Base-by-base conservation (phyloP, 768 basidiomycete genomes). In the Mycena metata region DNA sequence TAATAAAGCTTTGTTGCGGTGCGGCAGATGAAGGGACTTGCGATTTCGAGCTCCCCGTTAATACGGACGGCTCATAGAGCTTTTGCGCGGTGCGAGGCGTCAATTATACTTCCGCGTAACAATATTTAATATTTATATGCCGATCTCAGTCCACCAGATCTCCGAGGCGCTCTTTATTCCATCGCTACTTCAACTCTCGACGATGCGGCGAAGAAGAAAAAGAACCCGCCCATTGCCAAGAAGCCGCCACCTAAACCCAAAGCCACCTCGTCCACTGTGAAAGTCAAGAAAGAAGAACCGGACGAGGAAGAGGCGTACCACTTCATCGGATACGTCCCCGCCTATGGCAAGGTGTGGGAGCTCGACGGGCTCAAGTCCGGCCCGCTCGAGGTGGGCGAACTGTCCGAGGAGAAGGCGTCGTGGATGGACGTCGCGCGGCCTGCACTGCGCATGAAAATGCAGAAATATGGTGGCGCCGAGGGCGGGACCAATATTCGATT, bases 351-450 rank as follows among this genome's bases (percentile, higher is more conserved):
- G 69, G 89, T 90, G n/a, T 91, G 89, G 89, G 89, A 91, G 75
- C 83, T 91, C 58, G 88, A 90, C 73, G 89, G 90, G 15, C 82
- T 90, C 60, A 88, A 88, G 66, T 81, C 85, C 1, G 89, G 87
- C 0, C 89, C 90, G 7, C 78, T 91, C 11, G 89, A 90, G 75
- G 89, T 90, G 24, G 89, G 89, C 43, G 89, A 89, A 72, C 73
- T 89, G n/a, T 74, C 80, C 10, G 42, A 65, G n/a, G 67, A 74
- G 17, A 76, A 71, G 0, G 66, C 68, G 39, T 21, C 47, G 0
- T 91, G 90, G 90, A 88, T 89, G 83, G 85, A 89, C 72, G 78
- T 89, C 50, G 90, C 84, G 23, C 85, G 89, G 19, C 89, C 90
- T 0, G 89, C 85, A 17, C 78, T 91, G 59, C 79, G 85, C 41